phyloP scores from a whole-genome alignment of 192 early-diverging fungal species.

The Entophlyctis luteolus region DNA sequence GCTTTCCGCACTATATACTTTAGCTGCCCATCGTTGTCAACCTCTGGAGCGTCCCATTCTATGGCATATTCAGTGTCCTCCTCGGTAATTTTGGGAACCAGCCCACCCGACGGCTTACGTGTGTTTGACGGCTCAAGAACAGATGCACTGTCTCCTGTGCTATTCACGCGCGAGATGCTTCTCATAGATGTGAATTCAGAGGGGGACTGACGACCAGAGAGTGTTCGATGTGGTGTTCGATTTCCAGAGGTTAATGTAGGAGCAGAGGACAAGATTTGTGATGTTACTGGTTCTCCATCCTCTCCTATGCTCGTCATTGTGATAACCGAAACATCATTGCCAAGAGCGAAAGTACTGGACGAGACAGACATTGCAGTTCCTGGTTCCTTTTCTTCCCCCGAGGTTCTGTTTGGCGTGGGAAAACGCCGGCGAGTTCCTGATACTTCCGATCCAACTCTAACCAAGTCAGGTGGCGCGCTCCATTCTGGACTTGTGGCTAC shows the following conservation, averaged over 20 bases:
- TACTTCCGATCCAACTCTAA: conserved; percentile 4
- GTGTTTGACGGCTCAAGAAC: not conserved
- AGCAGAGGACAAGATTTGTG: not conserved
- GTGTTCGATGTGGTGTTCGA: not conserved
- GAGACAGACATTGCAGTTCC: not conserved
- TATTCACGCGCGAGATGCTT: not conserved
- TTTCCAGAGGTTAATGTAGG: not conserved
- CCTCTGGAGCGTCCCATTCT: not conserved
- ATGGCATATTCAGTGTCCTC: not conserved
- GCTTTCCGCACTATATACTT: not conserved
- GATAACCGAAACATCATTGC: conserved; percentile 9
- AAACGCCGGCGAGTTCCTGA: no score
- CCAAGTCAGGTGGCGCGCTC: conserved; percentile 17
- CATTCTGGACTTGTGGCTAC: conserved; percentile 20
- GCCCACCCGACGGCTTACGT: not conserved
- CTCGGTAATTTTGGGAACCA: not conserved
- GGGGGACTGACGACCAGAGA: not conserved
- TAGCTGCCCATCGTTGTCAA: conserved; percentile 20
- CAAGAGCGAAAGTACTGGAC: conserved; percentile 11
- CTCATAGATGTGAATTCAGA: not conserved
- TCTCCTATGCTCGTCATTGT: conserved; percentile 17
- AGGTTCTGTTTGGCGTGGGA: no score
- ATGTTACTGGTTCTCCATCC: conserved; percentile 1
- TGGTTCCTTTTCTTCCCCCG: not conserved
- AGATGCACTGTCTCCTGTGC: not conserved